These are phyloP conservation scores for Colletotrichum tropicicola DNA, from an alignment of 2,329 filamentous ascomycete genomes.

Conservation along the genomic window DNA sequence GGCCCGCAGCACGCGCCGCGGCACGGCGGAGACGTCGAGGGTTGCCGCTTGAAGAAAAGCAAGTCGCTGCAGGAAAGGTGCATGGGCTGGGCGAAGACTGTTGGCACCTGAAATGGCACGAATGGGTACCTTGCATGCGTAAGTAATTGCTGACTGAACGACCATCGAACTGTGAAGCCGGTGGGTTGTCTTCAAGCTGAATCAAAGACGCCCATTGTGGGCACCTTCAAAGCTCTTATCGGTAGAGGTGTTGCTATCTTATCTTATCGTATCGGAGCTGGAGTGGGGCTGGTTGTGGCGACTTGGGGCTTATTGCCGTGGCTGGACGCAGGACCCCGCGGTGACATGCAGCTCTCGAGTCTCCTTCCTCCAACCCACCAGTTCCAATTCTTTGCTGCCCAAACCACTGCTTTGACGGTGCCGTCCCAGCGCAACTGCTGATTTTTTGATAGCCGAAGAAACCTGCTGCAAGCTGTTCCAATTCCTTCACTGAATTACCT, in stretches of 20 bases:
- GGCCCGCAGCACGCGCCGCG: not conserved
- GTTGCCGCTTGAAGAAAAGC: slow-evolving; percentile 1
- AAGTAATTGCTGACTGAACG: not conserved
- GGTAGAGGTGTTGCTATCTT: not conserved
- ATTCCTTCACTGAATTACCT: not conserved
- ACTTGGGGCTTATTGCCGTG: not conserved
- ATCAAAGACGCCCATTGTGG: no score
- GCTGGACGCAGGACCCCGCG: not conserved
- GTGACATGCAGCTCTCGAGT: not conserved
- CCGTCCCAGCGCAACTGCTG: no score
- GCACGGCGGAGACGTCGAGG: not conserved
- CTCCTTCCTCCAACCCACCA: not conserved
- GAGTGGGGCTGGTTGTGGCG: not conserved
- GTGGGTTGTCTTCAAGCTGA: no score
- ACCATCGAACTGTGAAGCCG: no score
- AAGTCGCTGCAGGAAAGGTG: not conserved
- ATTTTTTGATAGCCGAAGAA: no score
- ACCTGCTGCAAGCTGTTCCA: no score
- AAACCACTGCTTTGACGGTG: no score
- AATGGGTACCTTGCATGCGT: not conserved
- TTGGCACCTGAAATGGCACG: not conserved
- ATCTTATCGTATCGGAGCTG: slow-evolving; percentile 2
- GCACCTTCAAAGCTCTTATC: slow-evolving; percentile 5
- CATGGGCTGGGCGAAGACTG: not conserved
- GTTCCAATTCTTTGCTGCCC: no score